These are phyloP conservation scores for Hymenoscyphus infarciens DNA, from an alignment of 2,329 filamentous ascomycete genomes.

Conservation along the genomic window DNA sequence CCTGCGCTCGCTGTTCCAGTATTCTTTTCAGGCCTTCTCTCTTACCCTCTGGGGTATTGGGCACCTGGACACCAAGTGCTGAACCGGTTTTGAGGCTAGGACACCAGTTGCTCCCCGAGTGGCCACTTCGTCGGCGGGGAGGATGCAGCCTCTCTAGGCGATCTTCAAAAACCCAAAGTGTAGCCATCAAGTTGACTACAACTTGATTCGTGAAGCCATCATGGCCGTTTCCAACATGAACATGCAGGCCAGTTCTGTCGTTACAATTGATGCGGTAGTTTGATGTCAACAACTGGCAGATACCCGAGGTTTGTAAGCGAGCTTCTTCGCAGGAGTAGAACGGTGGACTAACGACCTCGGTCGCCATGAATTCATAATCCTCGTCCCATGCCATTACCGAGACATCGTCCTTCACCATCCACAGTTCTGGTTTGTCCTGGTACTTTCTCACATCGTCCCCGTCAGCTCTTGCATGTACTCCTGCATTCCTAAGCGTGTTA, in stretches of 20 bases:
- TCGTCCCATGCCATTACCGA: not conserved
- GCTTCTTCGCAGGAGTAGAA: not conserved
- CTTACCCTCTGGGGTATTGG: not conserved
- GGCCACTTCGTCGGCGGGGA: not conserved
- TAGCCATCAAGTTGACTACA: not conserved
- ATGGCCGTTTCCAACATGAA: not conserved
- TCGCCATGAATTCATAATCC: not conserved
- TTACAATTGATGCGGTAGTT: not conserved
- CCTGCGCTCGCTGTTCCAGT: not conserved
- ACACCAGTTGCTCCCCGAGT: not conserved
- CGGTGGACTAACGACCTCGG: not conserved
- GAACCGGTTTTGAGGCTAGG: not conserved
- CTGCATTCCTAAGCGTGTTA: not conserved
- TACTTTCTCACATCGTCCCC: not conserved
- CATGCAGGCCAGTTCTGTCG: not conserved
- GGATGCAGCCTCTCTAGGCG: conserved; percentile 1
- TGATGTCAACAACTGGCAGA: not conserved
- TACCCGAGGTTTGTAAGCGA: not conserved
- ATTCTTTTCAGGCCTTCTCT: not conserved
- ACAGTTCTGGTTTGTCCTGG: not conserved
- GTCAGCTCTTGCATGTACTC: not conserved
- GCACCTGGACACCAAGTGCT: not conserved
- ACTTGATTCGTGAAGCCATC: not conserved
- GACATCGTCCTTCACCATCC: not conserved
- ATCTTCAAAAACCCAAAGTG: not conserved